These are phyloP conservation scores for Globisporangium solare DNA, from an alignment of 352 stramenopile species.

Conservation along the genomic window DNA sequence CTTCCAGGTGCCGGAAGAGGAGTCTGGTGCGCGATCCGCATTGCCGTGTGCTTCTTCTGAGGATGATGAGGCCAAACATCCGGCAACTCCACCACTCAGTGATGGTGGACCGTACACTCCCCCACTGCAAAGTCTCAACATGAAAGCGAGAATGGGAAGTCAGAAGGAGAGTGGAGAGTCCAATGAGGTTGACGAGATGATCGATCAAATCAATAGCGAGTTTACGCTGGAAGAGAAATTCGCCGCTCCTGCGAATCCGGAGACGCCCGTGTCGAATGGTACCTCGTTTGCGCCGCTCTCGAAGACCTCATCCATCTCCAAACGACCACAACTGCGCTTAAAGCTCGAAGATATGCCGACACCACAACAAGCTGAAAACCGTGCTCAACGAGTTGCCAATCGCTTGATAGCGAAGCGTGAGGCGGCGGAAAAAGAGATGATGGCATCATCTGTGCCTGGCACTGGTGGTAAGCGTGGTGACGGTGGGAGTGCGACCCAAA, in stretches of 20 bases:
- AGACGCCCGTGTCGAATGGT: neutral
- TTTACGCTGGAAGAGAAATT: slow-evolving; percentile 52
- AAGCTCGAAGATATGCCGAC: slow-evolving; percentile 88
- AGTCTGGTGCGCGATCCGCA: slow-evolving; percentile 1
- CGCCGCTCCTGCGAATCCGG: slow-evolving; percentile 7
- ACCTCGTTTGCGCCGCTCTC: slow-evolving; percentile 3
- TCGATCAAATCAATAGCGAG: slow-evolving; percentile 30
- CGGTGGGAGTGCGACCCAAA: slow-evolving; percentile 54
- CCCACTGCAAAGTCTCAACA: neutral
- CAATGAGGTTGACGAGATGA: slow-evolving; percentile 36
- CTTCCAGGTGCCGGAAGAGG: slow-evolving; percentile 15
- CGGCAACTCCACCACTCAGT: neutral
- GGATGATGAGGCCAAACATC: neutral
- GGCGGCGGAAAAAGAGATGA: slow-evolving; percentile 57
- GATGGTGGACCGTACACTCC: slow-evolving; percentile 4
- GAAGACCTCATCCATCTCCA: slow-evolving; percentile 17
- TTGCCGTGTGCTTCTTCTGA: neutral
- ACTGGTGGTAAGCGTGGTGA: slow-evolving; percentile 1
- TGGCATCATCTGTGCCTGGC: slow-evolving; percentile 19
- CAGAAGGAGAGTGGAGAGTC: neutral
- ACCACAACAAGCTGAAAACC: slow-evolving; percentile 76
- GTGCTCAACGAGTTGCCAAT: slow-evolving; percentile 66
- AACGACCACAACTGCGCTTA: slow-evolving; percentile 62
- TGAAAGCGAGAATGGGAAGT: too few species aligned
- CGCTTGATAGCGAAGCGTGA: slow-evolving; percentile 72